Percentiles rank a stretch among this genome's conserved stretches.
phyloP scores from a whole-genome alignment of 805 yeast genomes.

The Saccharomycopsis fermentans region DNA sequence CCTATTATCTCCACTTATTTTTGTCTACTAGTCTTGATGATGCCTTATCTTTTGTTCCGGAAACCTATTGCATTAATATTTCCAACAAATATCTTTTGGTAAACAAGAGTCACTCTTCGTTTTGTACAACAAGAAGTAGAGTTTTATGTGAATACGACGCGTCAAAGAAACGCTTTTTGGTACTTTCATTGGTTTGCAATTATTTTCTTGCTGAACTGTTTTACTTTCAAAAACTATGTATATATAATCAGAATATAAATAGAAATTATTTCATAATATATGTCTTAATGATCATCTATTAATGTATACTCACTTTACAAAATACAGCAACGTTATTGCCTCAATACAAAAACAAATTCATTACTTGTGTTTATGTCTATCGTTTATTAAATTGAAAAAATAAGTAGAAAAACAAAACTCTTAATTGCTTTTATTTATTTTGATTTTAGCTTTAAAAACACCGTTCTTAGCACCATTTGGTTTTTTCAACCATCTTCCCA shows the following conservation, averaged over 20 bases:
- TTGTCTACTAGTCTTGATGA: too few relatives aligned
- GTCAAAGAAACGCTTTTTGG: too few relatives aligned
- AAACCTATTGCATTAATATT: neutral
- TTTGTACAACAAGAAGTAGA: too few relatives aligned
- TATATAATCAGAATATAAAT: neutral
- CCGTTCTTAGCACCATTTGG: constrained; percentile 66
- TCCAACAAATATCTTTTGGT: too few relatives aligned
- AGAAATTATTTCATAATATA: neutral
- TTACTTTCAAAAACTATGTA: neutral
- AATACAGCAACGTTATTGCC: too few relatives aligned
- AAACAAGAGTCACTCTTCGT: too few relatives aligned
- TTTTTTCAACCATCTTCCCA: constrained; percentile 76
- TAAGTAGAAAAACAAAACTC: neutral
- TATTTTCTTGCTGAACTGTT: neutral
- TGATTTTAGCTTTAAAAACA: constrained; percentile 43
- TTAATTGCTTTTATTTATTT: constrained; percentile 1
- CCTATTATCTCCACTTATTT: neutral
- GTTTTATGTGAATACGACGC: too few relatives aligned
- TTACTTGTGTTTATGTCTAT: neutral
- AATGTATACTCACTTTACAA: neutral
- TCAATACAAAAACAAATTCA: neutral
- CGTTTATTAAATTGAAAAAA: neutral
- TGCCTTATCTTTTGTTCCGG: neutral
- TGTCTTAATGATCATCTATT: neutral
- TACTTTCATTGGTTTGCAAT: neutral